These are phyloP conservation scores for Ehretia macrophylla DNA, from an alignment of 257 asterid genomes.

Conservation along the genomic window DNA sequence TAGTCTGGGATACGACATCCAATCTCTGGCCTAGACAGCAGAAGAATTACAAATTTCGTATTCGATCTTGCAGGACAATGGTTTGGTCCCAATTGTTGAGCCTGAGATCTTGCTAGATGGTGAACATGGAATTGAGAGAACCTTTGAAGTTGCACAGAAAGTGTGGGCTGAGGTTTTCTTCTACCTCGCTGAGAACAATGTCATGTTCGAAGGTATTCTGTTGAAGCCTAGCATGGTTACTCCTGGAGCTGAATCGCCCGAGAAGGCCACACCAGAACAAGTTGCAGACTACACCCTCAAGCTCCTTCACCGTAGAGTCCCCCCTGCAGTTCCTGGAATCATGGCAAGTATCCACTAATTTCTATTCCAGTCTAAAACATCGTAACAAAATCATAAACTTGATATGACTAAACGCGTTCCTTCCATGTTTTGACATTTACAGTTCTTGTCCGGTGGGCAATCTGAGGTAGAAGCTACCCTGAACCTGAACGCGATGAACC, in stretches of 20 bases:
- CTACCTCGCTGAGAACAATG: conserved; percentile 67
- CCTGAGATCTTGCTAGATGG: conserved; percentile 78
- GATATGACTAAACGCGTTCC: background rate
- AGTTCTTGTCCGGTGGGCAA: conserved; percentile 76
- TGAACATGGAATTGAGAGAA: conserved; percentile 64
- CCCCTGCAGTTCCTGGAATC: conserved; percentile 80
- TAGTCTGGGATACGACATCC: no score
- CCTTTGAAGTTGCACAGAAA: conserved; percentile 58
- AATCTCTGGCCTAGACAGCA: background rate
- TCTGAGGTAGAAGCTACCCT: conserved; percentile 77
- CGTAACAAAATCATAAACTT: background rate
- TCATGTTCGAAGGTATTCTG: conserved; percentile 67
- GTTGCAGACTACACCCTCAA: conserved; percentile 64
- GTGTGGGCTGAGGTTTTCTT: conserved; percentile 85
- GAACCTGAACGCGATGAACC: conserved; percentile 72
- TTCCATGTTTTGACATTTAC: conserved; percentile 6
- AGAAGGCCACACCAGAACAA: conserved; percentile 47
- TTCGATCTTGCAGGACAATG: conserved; percentile 50
- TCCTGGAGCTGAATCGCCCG: conserved; percentile 68
- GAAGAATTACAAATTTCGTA: background rate
- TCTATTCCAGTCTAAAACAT: background rate
- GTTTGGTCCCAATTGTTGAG: conserved; percentile 81
- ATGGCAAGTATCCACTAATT: conserved; percentile 40
- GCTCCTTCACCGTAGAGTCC: conserved; percentile 59
- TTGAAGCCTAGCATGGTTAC: conserved; percentile 82